Evolutionary conservation across 495 filamentous ascomycete genomes (phyloP).

Genomic region (Daldinia loculata): DNA sequence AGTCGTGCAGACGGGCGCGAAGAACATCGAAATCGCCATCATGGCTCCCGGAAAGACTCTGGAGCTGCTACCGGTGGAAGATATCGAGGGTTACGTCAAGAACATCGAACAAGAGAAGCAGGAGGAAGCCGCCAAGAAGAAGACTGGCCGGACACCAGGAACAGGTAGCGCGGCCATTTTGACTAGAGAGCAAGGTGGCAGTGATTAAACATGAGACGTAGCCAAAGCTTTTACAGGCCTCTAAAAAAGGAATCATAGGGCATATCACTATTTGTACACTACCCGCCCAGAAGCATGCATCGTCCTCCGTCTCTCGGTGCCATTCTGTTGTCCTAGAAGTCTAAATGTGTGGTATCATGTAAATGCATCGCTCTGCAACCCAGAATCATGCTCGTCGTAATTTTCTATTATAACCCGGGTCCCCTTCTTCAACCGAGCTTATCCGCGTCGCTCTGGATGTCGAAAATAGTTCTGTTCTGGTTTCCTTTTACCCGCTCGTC

Average conservation of each 20-base stretch:
- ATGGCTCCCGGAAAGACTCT: slow-evolving; percentile 93
- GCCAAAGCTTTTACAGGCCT: slow-evolving; percentile 5
- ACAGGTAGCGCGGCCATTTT: slow-evolving; percentile 81
- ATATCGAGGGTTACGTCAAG: slow-evolving; percentile 96
- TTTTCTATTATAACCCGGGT: background rate
- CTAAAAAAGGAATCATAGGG: slow-evolving; percentile 11
- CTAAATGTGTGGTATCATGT: slow-evolving; percentile 49
- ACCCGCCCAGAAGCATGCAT: slow-evolving; percentile 30
- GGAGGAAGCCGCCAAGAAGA: slow-evolving; percentile 97
- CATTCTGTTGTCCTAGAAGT: slow-evolving; percentile 21
- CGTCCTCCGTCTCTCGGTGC: slow-evolving; percentile 25
- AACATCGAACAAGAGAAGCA: slow-evolving; percentile 99
- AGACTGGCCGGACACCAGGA: slow-evolving; percentile 79
- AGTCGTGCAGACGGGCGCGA: slow-evolving; percentile 97
- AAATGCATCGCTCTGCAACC: slow-evolving; percentile 43
- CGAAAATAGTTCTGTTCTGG: slow-evolving; percentile 72
- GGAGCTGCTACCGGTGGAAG: slow-evolving; percentile 94
- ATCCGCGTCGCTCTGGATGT: slow-evolving; percentile 74
- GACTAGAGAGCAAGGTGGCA: slow-evolving; percentile 67
- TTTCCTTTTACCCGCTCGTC: slow-evolving; percentile 81
- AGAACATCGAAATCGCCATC: slow-evolving; percentile 99
- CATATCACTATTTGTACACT: slow-evolving; percentile 29
- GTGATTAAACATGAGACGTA: slow-evolving; percentile 34
- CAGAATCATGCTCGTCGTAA: slow-evolving; percentile 10
- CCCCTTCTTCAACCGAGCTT: slow-evolving; percentile 69